Percentiles rank a stretch among this genome's conserved stretches.
Evolutionary conservation across 1,284 basidiomycete genomes (phyloP).

Genomic region (Somion occarium): DNA sequence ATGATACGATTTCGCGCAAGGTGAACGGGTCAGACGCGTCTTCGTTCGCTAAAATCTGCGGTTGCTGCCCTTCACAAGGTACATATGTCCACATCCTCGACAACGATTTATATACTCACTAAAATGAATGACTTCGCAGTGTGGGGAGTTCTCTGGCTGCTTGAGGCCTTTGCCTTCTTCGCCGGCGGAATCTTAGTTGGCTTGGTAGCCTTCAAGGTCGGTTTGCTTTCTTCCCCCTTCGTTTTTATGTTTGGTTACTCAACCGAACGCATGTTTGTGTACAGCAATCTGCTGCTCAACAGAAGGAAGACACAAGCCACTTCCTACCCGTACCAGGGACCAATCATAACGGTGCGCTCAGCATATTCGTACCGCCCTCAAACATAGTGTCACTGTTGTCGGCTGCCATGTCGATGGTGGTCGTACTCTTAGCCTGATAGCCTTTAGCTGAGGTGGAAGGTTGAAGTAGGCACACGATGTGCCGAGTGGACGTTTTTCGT

Average conservation of each 20-base stretch:
- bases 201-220: conserved; percentile 80
- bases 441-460: no score
- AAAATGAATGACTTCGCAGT: conserved; percentile 39
- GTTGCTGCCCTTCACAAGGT: conserved; percentile 74
- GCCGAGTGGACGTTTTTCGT: no score
- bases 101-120: conserved; percentile 2
- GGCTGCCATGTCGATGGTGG: neutral
- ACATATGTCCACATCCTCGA: conserved; percentile 5
- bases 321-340: conserved; percentile 66
- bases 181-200: conserved; percentile 80
- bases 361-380: neutral
- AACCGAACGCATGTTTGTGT: no score
- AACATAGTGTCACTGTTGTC: neutral
- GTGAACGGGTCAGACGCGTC: conserved; percentile 91
- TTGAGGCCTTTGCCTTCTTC: conserved; percentile 81
- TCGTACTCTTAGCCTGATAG: neutral
- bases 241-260: neutral
- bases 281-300: conserved; percentile 53
- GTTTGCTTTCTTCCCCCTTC: conserved; percentile 9
- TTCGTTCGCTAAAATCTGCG: conserved; percentile 84
- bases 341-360: conserved; percentile 27
- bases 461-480: no score
- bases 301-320: conserved; percentile 43
- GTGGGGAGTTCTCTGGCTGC: conserved; percentile 89
- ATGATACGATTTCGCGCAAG: conserved; percentile 88